These are phyloP conservation scores for Podila epicladia DNA, from an alignment of 192 early-diverging fungal species.

Conservation along the genomic window DNA sequence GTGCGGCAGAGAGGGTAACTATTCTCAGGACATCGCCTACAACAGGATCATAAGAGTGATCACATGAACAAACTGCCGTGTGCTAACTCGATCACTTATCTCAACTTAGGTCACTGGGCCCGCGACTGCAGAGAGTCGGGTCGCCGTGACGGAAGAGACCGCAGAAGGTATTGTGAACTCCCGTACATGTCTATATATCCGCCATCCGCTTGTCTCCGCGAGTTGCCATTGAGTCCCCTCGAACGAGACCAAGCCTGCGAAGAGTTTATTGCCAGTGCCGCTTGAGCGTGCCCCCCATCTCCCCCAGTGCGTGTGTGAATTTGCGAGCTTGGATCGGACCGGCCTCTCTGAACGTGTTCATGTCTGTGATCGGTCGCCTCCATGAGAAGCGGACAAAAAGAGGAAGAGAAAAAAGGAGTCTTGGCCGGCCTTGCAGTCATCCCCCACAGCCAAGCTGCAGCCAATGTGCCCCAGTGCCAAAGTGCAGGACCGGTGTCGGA, in stretches of 20 bases:
- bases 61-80: no score
- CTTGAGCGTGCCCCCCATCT: slow-evolving; percentile 4
- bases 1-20: slow-evolving; percentile 41
- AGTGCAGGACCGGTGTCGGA: no score
- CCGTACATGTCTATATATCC: not conserved
- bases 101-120: slow-evolving; percentile 58
- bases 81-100: not conserved
- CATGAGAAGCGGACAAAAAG: no score
- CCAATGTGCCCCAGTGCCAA: no score
- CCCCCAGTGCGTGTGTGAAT: no score
- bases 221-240: slow-evolving; percentile 4
- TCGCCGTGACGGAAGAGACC: slow-evolving; percentile 40
- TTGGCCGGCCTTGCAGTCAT: no score
- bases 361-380: no score
- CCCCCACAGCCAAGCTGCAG: no score
- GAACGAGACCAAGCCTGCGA: not conserved
- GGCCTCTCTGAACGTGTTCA: no score
- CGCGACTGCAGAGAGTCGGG: slow-evolving; percentile 52
- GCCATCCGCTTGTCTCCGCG: not conserved
- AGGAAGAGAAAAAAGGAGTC: no score
- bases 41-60: not conserved
- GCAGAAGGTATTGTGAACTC: slow-evolving; percentile 53
- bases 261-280: slow-evolving; percentile 9
- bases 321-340: no score
- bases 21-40: no score